These are phyloP conservation scores for Medakamo hakoo DNA, from an alignment of 139 green algal genomes.

Conservation along the genomic window DNA sequence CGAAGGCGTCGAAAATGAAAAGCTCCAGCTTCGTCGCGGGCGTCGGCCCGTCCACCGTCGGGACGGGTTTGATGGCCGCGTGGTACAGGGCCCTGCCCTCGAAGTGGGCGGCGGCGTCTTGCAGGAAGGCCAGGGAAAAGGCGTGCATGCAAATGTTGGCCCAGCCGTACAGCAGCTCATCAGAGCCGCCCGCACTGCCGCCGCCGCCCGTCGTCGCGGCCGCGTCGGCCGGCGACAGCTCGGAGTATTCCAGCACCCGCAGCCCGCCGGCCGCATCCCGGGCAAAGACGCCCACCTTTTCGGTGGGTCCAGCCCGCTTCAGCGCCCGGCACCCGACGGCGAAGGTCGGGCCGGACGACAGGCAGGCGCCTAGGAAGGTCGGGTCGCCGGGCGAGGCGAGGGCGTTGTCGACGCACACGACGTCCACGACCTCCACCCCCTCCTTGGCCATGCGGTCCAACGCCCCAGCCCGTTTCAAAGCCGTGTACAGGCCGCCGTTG, in stretches of 20 bases:
- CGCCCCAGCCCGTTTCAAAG: slow-evolving; percentile 31
- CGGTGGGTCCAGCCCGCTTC: slow-evolving; percentile 52
- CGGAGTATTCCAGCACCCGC: slow-evolving; percentile 80
- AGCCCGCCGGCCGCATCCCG: slow-evolving; percentile 16
- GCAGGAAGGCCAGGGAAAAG: slow-evolving; percentile 66
- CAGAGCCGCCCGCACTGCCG: too few relatives aligned
- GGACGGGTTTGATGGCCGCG: slow-evolving; percentile 77
- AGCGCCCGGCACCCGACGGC: too few relatives aligned
- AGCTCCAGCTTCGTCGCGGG: slow-evolving; percentile 85
- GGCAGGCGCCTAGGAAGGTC: slow-evolving; percentile 63
- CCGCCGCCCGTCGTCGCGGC: slow-evolving; percentile 30
- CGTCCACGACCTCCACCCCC: slow-evolving; percentile 70
- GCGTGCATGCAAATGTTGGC: slow-evolving; percentile 95
- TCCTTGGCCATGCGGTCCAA: slow-evolving; percentile 46
- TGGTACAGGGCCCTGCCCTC: slow-evolving; percentile 46
- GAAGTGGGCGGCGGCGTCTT: slow-evolving; percentile 16
- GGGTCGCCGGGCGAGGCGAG: slow-evolving; percentile 63
- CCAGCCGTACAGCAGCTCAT: slow-evolving; percentile 69
- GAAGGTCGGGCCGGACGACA: too few relatives aligned
- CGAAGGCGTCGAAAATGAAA: slow-evolving; percentile 95
- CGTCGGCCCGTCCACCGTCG: slow-evolving; percentile 25
- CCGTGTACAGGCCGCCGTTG: slow-evolving; percentile 87
- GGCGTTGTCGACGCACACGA: slow-evolving; percentile 78
- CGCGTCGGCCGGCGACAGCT: slow-evolving; percentile 54
- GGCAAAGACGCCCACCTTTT: slow-evolving; percentile 75